Evolutionary conservation across 768 basidiomycete species (phyloP).

Genomic region (Holtermannia corniformis): DNA sequence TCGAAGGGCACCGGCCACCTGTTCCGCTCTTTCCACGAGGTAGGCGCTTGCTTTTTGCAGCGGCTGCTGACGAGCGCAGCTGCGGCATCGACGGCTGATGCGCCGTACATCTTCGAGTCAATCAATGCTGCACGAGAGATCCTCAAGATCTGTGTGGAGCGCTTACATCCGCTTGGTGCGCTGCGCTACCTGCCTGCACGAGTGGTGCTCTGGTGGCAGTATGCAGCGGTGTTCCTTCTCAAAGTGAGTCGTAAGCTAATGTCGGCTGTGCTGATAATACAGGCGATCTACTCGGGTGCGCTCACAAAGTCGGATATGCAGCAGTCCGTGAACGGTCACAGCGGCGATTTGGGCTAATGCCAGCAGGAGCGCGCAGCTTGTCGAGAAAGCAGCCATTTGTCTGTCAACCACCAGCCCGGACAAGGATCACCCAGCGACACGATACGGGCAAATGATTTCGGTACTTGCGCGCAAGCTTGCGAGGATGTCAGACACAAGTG

Average conservation of each 20-base stretch:
- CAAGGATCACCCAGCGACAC: conserved; percentile 29
- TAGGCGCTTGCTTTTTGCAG: not conserved
- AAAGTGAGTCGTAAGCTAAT: not conserved
- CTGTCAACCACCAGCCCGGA: conserved; percentile 18
- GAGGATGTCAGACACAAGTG: conserved; percentile 29
- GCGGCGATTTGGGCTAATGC: not conserved
- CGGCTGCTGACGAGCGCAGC: not conserved
- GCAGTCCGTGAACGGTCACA: not conserved
- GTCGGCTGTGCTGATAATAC: not conserved
- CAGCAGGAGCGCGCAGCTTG: not conserved
- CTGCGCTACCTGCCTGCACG: conserved; percentile 15
- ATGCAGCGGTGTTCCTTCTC: conserved; percentile 12
- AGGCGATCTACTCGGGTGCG: conserved; percentile 14
- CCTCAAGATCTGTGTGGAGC: conserved; percentile 31
- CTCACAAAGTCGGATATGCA: conserved; percentile 5
- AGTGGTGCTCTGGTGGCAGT: conserved; percentile 11
- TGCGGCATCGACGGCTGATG: conserved; percentile 27
- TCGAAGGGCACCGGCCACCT: conserved; percentile 14
- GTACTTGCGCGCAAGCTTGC: conserved; percentile 32
- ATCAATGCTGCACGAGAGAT: conserved; percentile 34
- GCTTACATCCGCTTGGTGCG: conserved; percentile 30
- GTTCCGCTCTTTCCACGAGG: conserved; percentile 33
- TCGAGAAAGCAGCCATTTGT: not conserved
- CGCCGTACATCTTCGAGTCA: conserved; percentile 37
- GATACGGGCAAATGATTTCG: conserved; percentile 34